phyloP scores from a whole-genome alignment of 208 protist species.

The Acanthamoeba triangularis region DNA sequence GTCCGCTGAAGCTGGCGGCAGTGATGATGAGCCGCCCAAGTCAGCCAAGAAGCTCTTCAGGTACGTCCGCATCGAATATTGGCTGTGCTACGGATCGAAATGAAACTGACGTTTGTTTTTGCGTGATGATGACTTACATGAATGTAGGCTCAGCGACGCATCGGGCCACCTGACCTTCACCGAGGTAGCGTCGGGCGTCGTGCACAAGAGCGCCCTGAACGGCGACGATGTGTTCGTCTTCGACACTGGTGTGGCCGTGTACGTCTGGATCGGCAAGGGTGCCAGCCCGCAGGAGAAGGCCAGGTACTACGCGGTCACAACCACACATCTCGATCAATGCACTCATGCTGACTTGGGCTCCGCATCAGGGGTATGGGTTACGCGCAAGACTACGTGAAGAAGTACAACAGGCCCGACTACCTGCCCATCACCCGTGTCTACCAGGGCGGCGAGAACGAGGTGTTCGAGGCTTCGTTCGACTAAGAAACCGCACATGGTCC shows the following conservation, averaged over 20 bases:
- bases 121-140: no score
- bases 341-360: background rate
- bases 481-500: no score
- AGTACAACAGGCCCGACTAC: slow-evolving; percentile 66
- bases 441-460: slow-evolving; percentile 67
- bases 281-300: slow-evolving; percentile 45
- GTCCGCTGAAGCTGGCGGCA: slow-evolving; percentile 44
- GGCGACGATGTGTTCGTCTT: slow-evolving; percentile 79
- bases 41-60: slow-evolving; percentile 74
- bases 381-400: slow-evolving; percentile 52
- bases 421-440: slow-evolving; percentile 61
- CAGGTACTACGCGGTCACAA: background rate
- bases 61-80: background rate
- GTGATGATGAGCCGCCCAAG: background rate
- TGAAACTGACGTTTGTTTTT: background rate
- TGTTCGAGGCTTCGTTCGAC: slow-evolving; percentile 17
- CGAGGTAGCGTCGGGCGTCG: background rate
- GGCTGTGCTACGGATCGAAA: no score
- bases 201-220: slow-evolving; percentile 46
- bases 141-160: slow-evolving; percentile 33
- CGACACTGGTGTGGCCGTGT: slow-evolving; percentile 81
- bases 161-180: slow-evolving; percentile 28
- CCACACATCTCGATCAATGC: no score
- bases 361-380: slow-evolving; percentile 3
- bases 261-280: slow-evolving; percentile 83